Percentiles rank a stretch among this genome's conserved stretches.
Evolutionary conservation across 805 yeast genomes (phyloP).

Genomic region (Saccharomycopsis guyanensis): DNA sequence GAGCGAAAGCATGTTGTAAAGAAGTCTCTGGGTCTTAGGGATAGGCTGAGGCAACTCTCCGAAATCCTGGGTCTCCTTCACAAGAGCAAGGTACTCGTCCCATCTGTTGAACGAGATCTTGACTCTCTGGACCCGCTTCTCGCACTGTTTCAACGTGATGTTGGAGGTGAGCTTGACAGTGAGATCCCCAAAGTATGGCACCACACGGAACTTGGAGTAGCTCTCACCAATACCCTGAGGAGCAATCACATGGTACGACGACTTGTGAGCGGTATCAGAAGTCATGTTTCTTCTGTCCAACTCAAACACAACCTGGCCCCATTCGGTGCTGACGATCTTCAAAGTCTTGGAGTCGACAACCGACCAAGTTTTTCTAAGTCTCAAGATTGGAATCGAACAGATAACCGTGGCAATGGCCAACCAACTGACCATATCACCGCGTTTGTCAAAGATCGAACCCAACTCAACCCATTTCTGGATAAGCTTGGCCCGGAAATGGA

Average conservation of each 20-base stretch:
- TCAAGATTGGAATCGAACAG: conserved; percentile 73
- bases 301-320: conserved; percentile 92
- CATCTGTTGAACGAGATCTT: conserved; percentile 72
- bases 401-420: conserved; percentile 77
- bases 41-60: conserved; percentile 25
- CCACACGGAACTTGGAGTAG: conserved; percentile 67
- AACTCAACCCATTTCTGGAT: conserved; percentile 79
- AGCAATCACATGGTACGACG: conserved; percentile 67
- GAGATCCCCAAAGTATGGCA: conserved; percentile 89
- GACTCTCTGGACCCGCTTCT: conserved; percentile 58
- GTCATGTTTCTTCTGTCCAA: conserved; percentile 67
- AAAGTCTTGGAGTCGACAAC: conserved; percentile 52
- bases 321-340: conserved; percentile 61
- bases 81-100: conserved; percentile 57
- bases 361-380: conserved; percentile 72
- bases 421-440: conserved; percentile 95
- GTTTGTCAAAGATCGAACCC: conserved; percentile 66
- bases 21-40: conserved; percentile 32
- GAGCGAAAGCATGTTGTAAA: conserved; percentile 39
- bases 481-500: conserved; percentile 47
- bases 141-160: conserved; percentile 44
- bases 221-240: conserved; percentile 79
- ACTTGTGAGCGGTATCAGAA: conserved; percentile 47
- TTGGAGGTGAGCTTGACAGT: conserved; percentile 36
- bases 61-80: conserved; percentile 35